Evolutionary conservation across 768 basidiomycete genomes (phyloP).

Genomic region (Rhodotorula taiwanensis): DNA sequence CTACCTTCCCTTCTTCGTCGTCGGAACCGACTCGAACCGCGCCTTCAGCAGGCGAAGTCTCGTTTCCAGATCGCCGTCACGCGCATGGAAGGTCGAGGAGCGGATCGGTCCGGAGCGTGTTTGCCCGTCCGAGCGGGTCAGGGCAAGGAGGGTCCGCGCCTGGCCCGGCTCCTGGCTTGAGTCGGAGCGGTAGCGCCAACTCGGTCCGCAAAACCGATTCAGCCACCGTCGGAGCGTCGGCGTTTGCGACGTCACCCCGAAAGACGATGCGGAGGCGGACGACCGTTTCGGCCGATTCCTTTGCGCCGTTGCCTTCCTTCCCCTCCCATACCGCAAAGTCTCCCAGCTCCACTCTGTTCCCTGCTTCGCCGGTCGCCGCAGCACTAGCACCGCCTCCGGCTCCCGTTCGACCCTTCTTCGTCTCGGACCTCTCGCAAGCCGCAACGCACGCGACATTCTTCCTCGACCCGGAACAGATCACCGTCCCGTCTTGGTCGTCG

Average conservation of each 20-base stretch:
- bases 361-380: no score
- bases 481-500: not conserved
- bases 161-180: no score
- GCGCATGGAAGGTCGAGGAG: no score
- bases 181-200: not conserved
- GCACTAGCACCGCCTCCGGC: no score
- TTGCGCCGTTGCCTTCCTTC: not conserved
- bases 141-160: not conserved
- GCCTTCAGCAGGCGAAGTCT: no score
- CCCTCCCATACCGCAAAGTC: not conserved
- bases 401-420: conserved; percentile 27
- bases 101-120: no score
- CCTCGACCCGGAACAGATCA: conserved; percentile 8
- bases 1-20: no score
- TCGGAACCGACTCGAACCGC: no score
- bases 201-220: no score
- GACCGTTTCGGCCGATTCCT: not conserved
- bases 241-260: not conserved
- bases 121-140: not conserved
- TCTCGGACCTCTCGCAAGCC: not conserved
- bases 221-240: no score
- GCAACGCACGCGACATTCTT: conserved; percentile 13
- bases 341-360: no score
- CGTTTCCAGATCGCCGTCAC: no score
- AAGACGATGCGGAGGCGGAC: not conserved